Base-by-base conservation (phyloP, 129 eudicot genomes). In the Artemisia tridentata region DNA sequence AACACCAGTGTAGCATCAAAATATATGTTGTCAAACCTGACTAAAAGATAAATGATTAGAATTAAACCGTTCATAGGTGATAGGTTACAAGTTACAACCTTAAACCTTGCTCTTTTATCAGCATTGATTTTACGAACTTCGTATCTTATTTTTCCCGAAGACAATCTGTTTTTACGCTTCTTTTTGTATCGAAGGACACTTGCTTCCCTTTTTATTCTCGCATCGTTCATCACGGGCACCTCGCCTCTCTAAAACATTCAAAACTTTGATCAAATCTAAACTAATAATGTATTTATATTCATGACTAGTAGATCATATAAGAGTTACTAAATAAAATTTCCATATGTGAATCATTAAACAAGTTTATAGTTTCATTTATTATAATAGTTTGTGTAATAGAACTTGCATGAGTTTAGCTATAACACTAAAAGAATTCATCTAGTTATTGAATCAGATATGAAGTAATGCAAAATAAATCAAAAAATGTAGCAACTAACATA, bases 51-150 rank as follows among this genome's bases (percentile, higher is more conserved):
- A 6, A n/a, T 34, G 41, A 34, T 38, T 38, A 38, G 7, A 7
- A 38, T 7, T 38, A 7, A 38, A 38, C 45, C 8, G 45, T 38
- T 38, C 45, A 38, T 38, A 38, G 21, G 16, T 38, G 11, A 38
- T 38, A 38, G 21, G 16, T 48, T 57, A 21, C 20, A 60, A 34
- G 56, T 18, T 68, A 27, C 16, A 50, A 82, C 87, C 87, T 83
- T 83, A 45, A 75, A 48, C 67, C 84, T 66, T 41, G 87, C 82
- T 63, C 87, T 71, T 15, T 79, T 83, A 59, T 83, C 84, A 0
- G 84, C 87, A 76, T 79, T 83, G 56, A 83, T 84, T 16, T 83
- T 83, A 47, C 87, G 82, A 48, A 83, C 80, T 59, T 83, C 69
- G 72, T 83, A 83, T 80, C 82, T 62, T 64, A 83, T 83, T 31